These are phyloP conservation scores for Flaveria trinervia DNA, from an alignment of 129 eudicot genomes.

Conservation along the genomic window DNA sequence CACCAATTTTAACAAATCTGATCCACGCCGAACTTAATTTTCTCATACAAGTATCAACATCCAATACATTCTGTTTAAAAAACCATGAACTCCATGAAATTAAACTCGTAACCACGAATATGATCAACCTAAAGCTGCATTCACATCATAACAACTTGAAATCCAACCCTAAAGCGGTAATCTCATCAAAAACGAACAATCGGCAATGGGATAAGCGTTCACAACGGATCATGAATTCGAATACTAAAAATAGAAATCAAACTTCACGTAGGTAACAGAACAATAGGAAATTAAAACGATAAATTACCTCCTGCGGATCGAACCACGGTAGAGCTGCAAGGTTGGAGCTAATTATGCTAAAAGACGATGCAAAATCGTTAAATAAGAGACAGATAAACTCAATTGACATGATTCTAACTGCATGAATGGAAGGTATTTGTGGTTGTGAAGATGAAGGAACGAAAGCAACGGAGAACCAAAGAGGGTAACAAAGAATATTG, in stretches of 20 bases:
- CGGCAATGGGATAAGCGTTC: background rate
- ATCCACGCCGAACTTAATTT: background rate
- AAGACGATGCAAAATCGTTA: conserved; percentile 21
- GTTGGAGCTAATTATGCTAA: conserved; percentile 16
- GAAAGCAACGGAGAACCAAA: conserved; percentile 38
- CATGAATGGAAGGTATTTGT: conserved; percentile 32
- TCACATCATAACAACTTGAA: background rate
- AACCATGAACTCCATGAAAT: background rate
- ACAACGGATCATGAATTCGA: background rate
- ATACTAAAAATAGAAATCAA: background rate
- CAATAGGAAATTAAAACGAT: background rate
- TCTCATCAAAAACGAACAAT: background rate
- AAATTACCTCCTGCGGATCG: conserved; percentile 12
- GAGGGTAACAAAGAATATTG: background rate
- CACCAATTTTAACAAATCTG: background rate
- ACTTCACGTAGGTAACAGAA: background rate
- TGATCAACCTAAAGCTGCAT: conserved; percentile 1
- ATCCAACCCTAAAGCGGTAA: conserved; percentile 8
- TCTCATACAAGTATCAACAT: background rate
- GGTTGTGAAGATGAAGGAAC: conserved; percentile 36
- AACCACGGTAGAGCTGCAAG: conserved; percentile 4
- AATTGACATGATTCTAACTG: conserved; percentile 19
- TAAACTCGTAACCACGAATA: conserved; percentile 2
- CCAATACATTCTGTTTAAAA: background rate
- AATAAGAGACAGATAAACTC: conserved; percentile 22